Conservation (phyloP, 495 filamentous ascomycete genomes). For the Penicillium psychrofluorescens region DNA sequence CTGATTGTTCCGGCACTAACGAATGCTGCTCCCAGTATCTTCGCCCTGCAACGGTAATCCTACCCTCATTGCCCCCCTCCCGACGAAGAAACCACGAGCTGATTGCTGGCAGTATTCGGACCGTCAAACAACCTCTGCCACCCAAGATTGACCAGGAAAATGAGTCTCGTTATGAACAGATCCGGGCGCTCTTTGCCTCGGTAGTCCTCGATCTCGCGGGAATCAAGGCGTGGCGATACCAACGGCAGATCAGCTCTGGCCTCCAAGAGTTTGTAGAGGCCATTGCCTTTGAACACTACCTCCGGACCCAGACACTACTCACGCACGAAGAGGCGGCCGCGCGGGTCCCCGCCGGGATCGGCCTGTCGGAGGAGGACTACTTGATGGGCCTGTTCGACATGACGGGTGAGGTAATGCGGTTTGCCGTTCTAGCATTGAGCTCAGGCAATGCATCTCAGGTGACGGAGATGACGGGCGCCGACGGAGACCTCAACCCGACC, state of each 20-base stretch:
- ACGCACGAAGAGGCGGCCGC: constrained; percentile 48
- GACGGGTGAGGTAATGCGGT: constrained; percentile 91
- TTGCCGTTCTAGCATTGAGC: constrained; percentile 64
- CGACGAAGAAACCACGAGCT: too few relatives aligned
- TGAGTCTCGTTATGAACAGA: constrained; percentile 55
- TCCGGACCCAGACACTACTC: constrained; percentile 68
- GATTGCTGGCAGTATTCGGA: constrained; percentile 37
- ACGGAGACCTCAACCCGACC: background rate
- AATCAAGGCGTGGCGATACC: constrained; percentile 79
- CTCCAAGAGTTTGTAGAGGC: constrained; percentile 93
- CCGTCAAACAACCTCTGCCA: constrained; percentile 57
- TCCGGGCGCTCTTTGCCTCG: constrained; percentile 55
- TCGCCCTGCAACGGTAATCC: constrained; percentile 66
- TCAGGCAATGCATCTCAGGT: constrained; percentile 17
- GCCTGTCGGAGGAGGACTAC: constrained; percentile 77
- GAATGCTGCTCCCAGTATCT: constrained; percentile 55
- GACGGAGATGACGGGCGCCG: too few relatives aligned
- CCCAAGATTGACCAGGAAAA: constrained; percentile 56
- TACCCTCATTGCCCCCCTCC: too few relatives aligned
- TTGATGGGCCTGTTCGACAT: constrained; percentile 88
- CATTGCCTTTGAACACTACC: constrained; percentile 78
- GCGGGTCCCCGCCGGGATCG: constrained; percentile 46
- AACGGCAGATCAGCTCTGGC: constrained; percentile 63
- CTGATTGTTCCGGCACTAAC: background rate
- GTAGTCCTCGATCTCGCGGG: constrained; percentile 67